Evolutionary conservation across 208 protist genomes (phyloP).

Genomic region (Crithidia mellificae): DNA sequence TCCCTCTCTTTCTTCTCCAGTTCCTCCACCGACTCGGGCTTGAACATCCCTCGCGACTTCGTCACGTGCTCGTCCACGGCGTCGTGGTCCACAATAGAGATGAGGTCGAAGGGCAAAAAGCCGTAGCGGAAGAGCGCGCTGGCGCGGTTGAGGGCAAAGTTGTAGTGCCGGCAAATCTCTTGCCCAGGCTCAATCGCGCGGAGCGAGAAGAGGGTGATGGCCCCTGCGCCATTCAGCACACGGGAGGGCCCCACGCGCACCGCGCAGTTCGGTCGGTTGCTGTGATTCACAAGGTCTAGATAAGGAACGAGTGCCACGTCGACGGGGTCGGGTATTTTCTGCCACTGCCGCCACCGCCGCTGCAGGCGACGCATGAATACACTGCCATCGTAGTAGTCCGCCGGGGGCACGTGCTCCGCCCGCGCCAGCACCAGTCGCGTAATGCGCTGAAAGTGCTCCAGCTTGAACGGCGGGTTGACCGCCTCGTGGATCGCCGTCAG

Average conservation of each 20-base stretch:
- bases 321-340: constrained; percentile 41
- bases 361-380: constrained; percentile 38
- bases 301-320: constrained; percentile 74
- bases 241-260: constrained; percentile 66
- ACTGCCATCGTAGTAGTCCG: constrained; percentile 58
- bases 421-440: constrained; percentile 82
- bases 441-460: constrained; percentile 82
- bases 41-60: constrained; percentile 61
- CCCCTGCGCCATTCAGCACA: constrained; percentile 48
- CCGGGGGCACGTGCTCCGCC: constrained; percentile 75
- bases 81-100: constrained; percentile 88
- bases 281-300: constrained; percentile 88
- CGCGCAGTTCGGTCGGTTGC: constrained; percentile 83
- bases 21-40: constrained; percentile 61
- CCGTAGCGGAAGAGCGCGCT: constrained; percentile 89
- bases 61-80: constrained; percentile 70
- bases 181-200: constrained; percentile 66
- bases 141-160: constrained; percentile 81
- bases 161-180: constrained; percentile 92
- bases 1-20: constrained; percentile 31
- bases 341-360: constrained; percentile 44
- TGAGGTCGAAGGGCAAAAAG: constrained; percentile 90
- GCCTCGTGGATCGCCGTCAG: constrained; percentile 66
- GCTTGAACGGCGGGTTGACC: constrained; percentile 60
- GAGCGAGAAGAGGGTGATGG: constrained; percentile 81